These are phyloP conservation scores for Solanum hybrid DNA, from an alignment of 305 asterid species.

Conservation along the genomic window DNA sequence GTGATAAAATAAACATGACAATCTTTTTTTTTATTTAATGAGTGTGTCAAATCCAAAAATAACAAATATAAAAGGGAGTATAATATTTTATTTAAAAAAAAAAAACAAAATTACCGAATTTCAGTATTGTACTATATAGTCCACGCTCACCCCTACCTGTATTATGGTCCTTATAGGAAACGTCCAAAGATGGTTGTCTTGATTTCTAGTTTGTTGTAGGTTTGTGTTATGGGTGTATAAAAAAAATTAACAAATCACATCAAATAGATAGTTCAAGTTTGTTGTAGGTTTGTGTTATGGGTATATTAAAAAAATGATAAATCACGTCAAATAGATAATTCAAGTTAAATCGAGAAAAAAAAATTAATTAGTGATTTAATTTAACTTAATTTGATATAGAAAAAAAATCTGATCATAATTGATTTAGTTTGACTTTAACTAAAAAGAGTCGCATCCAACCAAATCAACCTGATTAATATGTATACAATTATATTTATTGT, in stretches of 20 bases:
- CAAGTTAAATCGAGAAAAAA: not conserved
- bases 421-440: not conserved
- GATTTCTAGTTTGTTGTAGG: not conserved
- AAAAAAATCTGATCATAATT: not conserved
- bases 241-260: not conserved
- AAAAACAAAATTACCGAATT: too few relatives aligned
- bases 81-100: too few relatives aligned
- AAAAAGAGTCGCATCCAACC: not conserved
- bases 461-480: not conserved
- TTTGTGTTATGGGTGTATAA: not conserved
- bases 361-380: not conserved
- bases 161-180: not conserved
- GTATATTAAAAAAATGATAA: not conserved
- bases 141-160: not conserved
- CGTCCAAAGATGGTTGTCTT: not conserved
- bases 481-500: not conserved
- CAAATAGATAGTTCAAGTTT: not conserved
- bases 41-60: too few relatives aligned
- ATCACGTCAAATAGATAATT: not conserved
- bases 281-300: not conserved
- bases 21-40: too few relatives aligned
- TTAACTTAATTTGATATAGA: not conserved
- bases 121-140: not conserved
- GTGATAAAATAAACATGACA: too few relatives aligned
- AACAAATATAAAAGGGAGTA: not conserved